A percentile compares a stretch with the other conserved stretches of the same genome.
Evolutionary conservation across 2,329 filamentous ascomycete species (phyloP).

Genomic region (Tolypocladium guangdongense): DNA sequence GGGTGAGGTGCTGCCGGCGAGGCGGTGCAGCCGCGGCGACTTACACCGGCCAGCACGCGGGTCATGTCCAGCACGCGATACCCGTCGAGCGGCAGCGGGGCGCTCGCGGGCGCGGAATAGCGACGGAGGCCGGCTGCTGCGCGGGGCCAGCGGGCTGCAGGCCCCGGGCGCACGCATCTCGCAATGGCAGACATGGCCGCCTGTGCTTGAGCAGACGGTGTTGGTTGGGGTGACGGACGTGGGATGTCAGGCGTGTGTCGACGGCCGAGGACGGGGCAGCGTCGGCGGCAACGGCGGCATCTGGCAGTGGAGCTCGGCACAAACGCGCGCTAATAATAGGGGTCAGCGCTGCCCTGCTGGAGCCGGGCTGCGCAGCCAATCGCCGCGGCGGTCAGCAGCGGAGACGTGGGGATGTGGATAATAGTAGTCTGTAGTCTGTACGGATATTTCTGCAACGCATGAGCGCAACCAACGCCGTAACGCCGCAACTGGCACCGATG

Average conservation of each 20-base stretch:
- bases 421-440: too few relatives aligned
- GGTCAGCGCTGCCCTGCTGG: too few relatives aligned
- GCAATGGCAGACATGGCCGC: slow-evolving; percentile 5
- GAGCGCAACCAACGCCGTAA: not conserved
- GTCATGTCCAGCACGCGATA: slow-evolving; percentile 94
- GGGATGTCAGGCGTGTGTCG: not conserved
- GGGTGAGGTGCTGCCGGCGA: slow-evolving; percentile 2
- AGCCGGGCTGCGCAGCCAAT: not conserved
- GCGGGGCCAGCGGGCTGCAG: not conserved
- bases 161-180: slow-evolving; percentile 2
- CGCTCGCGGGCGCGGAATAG: slow-evolving; percentile 14
- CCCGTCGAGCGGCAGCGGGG: slow-evolving; percentile 60
- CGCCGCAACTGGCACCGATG: too few relatives aligned
- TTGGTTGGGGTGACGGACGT: not conserved
- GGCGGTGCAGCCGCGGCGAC: slow-evolving; percentile 20
- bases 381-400: not conserved
- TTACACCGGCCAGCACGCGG: slow-evolving; percentile 82
- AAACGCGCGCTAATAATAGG: not conserved
- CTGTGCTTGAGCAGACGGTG: not conserved
- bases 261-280: not conserved
- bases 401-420: not conserved
- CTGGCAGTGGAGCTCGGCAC: not conserved
- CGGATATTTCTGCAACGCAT: not conserved
- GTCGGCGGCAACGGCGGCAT: not conserved
- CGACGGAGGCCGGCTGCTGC: not conserved